Base-by-base conservation (phyloP, 2,329 filamentous ascomycete genomes). In the Chlorencoelia australis region DNA sequence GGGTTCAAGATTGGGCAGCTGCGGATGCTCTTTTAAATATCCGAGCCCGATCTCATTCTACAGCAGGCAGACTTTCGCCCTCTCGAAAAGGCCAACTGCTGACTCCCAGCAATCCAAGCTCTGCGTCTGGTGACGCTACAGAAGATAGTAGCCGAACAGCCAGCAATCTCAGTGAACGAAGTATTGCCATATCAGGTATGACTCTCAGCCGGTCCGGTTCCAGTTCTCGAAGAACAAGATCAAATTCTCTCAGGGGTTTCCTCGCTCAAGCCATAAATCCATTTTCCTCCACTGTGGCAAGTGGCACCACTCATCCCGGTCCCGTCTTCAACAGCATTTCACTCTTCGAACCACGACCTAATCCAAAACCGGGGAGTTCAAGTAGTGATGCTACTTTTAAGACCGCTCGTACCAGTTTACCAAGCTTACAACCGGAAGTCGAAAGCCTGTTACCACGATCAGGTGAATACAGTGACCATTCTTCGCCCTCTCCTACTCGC, bases 1-100 rank as follows among this genome's bases (percentile, higher is more conserved):
- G 57, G 57, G 51, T 58, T n/a, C 42, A 49, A 6, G 57, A 59
- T 35, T 59, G 57, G 56, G 56, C 54, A 2, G 52, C 51, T 6
- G 56, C 55, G 11, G 54, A 57, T 43, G 48, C 50, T 5, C 40
- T 56, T 3, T 40, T 58, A 17, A 48, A 46, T 14, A 44, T 52
- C 4, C 53, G 55, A 40, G 41, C 45, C 8, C 42, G 41, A n/a
- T 42, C 41, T 10, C 49, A 54, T 24, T 56, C 55, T 6, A 40
- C 39, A 11, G 38, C 46, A 8, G 54, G 55, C 5, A 46, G 53
- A 14, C 33, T 49, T 11, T 58, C 54, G n/a, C 56, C 55, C 4
- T 51, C 47, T 3, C 48, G 53, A 18, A 41, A 51, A 15, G 52
- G 52, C 9, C 51, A 53, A 27, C 36, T 55, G 5, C 43, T 55